phyloP scores from a whole-genome alignment of 495 filamentous ascomycete species.

The Penicillium argentinense region DNA sequence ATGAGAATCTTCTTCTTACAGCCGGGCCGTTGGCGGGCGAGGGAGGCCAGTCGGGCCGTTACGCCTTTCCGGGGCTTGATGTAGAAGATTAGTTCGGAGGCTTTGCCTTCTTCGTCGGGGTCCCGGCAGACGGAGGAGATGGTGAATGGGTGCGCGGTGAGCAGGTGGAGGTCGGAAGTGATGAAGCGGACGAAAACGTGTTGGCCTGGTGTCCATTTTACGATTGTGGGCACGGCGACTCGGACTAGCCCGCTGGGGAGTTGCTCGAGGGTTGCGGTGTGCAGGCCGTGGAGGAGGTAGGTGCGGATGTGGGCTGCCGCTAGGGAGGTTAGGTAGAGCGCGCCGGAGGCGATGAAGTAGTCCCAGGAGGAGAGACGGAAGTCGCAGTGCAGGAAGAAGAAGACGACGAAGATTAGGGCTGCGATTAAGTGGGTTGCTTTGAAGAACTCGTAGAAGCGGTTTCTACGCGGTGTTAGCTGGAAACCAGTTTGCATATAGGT shows the following conservation, averaged over 20 bases:
- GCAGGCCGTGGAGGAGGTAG: slow-evolving; percentile 44
- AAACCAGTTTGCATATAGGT: not conserved
- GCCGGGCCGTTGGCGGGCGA: slow-evolving; percentile 30
- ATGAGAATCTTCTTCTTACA: slow-evolving; percentile 36
- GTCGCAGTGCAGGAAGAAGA: slow-evolving; percentile 46
- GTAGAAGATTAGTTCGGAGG: slow-evolving; percentile 42
- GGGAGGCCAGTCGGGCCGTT: slow-evolving; percentile 38
- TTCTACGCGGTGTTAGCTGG: slow-evolving; percentile 23
- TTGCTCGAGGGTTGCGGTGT: slow-evolving; percentile 43
- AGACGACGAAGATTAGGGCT: slow-evolving; percentile 45
- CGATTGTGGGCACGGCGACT: slow-evolving; percentile 45
- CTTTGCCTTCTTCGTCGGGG: slow-evolving; percentile 14
- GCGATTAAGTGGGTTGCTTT: slow-evolving; percentile 49
- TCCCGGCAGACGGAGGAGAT: slow-evolving; percentile 41
- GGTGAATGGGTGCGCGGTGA: slow-evolving; percentile 54
- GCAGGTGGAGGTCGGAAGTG: slow-evolving; percentile 36
- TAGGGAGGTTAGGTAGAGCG: slow-evolving; percentile 47
- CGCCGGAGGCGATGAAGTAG: slow-evolving; percentile 58
- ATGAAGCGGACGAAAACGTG: slow-evolving; percentile 53
- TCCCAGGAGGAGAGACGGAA: slow-evolving; percentile 54
- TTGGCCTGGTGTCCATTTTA: slow-evolving; percentile 48
- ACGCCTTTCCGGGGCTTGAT: slow-evolving; percentile 42
- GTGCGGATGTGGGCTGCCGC: slow-evolving; percentile 44
- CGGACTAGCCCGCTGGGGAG: slow-evolving; percentile 43
- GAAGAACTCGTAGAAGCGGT: slow-evolving; percentile 55